Evolutionary conservation across 2,329 filamentous ascomycete species (phyloP).

Genomic region (Colletotrichum godetiae): DNA sequence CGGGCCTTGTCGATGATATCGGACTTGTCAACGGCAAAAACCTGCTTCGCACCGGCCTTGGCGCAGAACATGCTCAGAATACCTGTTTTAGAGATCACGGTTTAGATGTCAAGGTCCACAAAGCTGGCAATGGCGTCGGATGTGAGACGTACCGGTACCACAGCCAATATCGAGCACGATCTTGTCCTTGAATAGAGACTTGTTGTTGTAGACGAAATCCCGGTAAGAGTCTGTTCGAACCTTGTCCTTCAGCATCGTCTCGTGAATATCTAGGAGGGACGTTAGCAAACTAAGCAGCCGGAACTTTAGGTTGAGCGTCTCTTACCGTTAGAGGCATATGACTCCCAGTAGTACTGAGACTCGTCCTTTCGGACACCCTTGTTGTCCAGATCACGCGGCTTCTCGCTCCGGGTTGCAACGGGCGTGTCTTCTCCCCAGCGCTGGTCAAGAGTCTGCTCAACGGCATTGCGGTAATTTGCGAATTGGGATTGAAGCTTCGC

Average conservation of each 20-base stretch:
- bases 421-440: slow-evolving; percentile 70
- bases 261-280: slow-evolving; percentile 79
- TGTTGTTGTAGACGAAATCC: slow-evolving; percentile 94
- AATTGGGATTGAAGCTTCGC: slow-evolving; percentile 71
- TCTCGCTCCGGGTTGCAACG: slow-evolving; percentile 37
- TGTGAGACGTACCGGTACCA: slow-evolving; percentile 65
- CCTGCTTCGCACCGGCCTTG: slow-evolving; percentile 85
- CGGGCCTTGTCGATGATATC: slow-evolving; percentile 89
- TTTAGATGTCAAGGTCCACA: not conserved
- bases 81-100: slow-evolving; percentile 54
- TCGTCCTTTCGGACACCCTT: slow-evolving; percentile 44
- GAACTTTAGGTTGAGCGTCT: not conserved
- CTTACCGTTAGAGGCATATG: slow-evolving; percentile 69
- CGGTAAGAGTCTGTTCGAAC: slow-evolving; percentile 92
- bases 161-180: slow-evolving; percentile 92
- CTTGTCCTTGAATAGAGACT: slow-evolving; percentile 86
- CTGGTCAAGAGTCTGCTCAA: slow-evolving; percentile 74
- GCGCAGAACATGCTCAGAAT: slow-evolving; percentile 97
- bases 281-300: slow-evolving; percentile 2
- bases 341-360: slow-evolving; percentile 68
- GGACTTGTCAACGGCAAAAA: slow-evolving; percentile 93
- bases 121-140: not conserved
- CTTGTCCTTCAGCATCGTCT: slow-evolving; percentile 93
- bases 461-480: slow-evolving; percentile 72
- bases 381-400: slow-evolving; percentile 35